Evolutionary conservation across 1,139 yeast species (phyloP).

Genomic region (Lodderomyces elongisporus): DNA sequence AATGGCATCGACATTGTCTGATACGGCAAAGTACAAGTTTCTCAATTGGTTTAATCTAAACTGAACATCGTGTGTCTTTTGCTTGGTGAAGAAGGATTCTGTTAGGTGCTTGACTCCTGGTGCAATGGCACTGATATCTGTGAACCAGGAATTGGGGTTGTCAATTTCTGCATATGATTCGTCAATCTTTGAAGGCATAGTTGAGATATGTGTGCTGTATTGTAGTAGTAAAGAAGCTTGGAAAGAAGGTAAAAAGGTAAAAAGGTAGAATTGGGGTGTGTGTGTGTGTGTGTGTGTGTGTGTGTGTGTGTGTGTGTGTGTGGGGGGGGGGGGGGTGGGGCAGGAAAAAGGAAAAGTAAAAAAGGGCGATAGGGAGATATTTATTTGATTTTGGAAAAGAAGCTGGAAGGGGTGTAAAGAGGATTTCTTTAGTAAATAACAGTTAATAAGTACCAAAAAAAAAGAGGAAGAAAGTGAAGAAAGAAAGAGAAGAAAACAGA

Average conservation of each 20-base stretch:
- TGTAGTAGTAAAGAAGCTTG: not conserved
- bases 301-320: too few species aligned
- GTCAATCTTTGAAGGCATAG: slow-evolving; percentile 8
- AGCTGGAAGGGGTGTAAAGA: too few species aligned
- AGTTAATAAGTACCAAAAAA: too few species aligned
- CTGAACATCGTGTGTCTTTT: slow-evolving; percentile 52
- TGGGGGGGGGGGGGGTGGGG: too few species aligned
- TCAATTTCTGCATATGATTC: slow-evolving; percentile 11
- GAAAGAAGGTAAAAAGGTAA: not conserved
- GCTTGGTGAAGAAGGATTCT: slow-evolving; percentile 38
- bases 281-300: not conserved
- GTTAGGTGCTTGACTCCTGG: slow-evolving; percentile 39
- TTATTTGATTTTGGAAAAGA: too few species aligned
- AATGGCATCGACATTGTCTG: slow-evolving; percentile 54
- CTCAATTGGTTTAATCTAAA: slow-evolving; percentile 61
- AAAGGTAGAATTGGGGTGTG: not conserved
- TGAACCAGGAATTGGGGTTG: slow-evolving; percentile 23
- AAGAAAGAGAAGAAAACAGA: too few species aligned
- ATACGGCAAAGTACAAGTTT: slow-evolving; percentile 59
- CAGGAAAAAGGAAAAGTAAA: too few species aligned
- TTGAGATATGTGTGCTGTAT: slow-evolving; percentile 5
- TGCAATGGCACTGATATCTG: slow-evolving; percentile 50
- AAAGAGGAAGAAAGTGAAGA: too few species aligned
- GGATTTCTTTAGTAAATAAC: too few species aligned
- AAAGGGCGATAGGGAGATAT: too few species aligned